Conservation (phyloP, 2,329 filamentous ascomycete species). For the Fusarium staphyleae region DNA sequence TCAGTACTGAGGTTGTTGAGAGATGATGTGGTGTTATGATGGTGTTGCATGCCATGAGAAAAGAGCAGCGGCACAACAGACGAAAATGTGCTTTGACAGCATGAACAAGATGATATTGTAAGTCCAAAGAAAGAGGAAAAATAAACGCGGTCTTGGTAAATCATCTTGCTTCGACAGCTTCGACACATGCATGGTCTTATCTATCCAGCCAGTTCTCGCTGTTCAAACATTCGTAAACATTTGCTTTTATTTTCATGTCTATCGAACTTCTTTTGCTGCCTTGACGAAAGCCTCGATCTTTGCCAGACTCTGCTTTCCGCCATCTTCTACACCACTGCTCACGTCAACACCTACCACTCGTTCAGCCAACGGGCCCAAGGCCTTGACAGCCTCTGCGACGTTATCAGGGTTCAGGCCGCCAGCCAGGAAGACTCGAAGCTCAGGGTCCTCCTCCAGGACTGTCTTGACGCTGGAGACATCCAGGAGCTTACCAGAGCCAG, state of each 20-base stretch:
- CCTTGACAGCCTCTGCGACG: constrained; percentile 69
- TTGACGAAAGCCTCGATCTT: constrained; percentile 84
- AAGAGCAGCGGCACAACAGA: background rate
- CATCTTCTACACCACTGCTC: constrained; percentile 89
- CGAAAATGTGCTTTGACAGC: background rate
- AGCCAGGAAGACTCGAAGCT: constrained; percentile 80
- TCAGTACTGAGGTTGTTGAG: background rate
- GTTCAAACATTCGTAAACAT: background rate
- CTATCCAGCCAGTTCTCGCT: background rate
- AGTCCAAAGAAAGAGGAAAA: background rate
- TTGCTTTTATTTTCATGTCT: constrained; percentile 34
- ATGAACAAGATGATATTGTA: background rate
- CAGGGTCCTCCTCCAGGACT: constrained; percentile 70
- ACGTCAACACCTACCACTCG: constrained; percentile 87
- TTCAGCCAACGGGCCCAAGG: constrained; percentile 64
- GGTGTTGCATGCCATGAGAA: constrained; percentile 11
- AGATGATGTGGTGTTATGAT: constrained; percentile 3
- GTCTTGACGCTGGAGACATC: constrained; percentile 74
- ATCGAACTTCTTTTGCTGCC: constrained; percentile 70
- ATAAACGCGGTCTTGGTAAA: background rate
- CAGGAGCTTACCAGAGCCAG: constrained; percentile 81
- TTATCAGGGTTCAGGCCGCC: constrained; percentile 86
- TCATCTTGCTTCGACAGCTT: background rate
- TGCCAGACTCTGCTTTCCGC: constrained; percentile 78
- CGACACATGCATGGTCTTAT: background rate